phyloP scores from a whole-genome alignment of 345 rosid genomes.

The Ceriops decandra region DNA sequence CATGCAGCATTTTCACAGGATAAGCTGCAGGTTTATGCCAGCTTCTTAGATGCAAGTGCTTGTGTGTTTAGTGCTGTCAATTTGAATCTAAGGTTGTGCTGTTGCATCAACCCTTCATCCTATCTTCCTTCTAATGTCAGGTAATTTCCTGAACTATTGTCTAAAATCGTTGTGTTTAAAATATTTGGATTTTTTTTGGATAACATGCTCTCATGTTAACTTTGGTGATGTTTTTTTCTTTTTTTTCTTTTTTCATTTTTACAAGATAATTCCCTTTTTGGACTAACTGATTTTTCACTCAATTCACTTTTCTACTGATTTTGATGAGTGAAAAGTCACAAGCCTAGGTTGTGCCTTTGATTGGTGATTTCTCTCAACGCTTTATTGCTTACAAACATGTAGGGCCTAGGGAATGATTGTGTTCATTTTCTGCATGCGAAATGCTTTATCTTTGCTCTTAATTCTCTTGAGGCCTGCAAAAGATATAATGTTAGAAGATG shows the following conservation, averaged over 20 bases:
- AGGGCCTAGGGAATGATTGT: too few species aligned
- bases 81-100: slow-evolving; percentile 73
- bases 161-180: neutral
- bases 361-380: too few species aligned
- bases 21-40: slow-evolving; percentile 80
- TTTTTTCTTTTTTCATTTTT: too few species aligned
- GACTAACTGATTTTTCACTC: neutral
- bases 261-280: neutral
- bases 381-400: too few species aligned
- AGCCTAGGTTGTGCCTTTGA: neutral
- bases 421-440: too few species aligned
- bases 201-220: neutral
- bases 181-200: neutral
- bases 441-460: too few species aligned
- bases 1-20: slow-evolving; percentile 93
- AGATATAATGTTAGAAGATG: too few species aligned
- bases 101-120: slow-evolving; percentile 74
- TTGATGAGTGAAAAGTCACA: neutral
- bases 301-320: neutral
- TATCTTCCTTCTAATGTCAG: slow-evolving; percentile 77
- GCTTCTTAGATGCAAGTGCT: slow-evolving; percentile 81
- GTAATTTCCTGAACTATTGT: slow-evolving; percentile 30
- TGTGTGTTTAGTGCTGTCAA: slow-evolving; percentile 74
- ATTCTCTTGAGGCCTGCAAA: too few species aligned
- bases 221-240: neutral